Base-by-base conservation (phyloP, 148 eudicot species). In the Pouteria glomerata region DNA sequence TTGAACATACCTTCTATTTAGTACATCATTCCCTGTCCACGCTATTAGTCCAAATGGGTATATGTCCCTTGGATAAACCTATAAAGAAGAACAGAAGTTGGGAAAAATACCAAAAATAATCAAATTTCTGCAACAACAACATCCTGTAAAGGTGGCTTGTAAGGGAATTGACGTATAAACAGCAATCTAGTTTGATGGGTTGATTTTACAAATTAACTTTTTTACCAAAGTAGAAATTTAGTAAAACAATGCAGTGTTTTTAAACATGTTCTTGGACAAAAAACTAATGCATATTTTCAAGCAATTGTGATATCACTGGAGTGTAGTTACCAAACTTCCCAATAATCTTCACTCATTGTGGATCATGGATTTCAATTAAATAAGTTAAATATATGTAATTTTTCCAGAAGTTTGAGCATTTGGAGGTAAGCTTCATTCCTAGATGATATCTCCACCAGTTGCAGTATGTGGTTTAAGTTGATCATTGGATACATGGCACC, bases 11-110 rank as follows among this genome's bases (percentile, higher is more conserved):
- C 97, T 91, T 73, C 99, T 80, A 69, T 95, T 95, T 34, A 95
- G 67, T 2, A 92, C 93, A 77, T 95, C 99, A 78, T 95, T 95
- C 75, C 99, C 99, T 8, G 99, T 95, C 99, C 98, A 95, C 16
- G 84, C 86, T 76, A 95, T 84, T 71, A 95, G 86, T 45, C 99
- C 99, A 66, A 91, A 95, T 60, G 94, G 88, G 74, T 95, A 75
- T 76, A 91, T 95, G 70, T 82, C 84, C 78, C 88, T 86, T 6
- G 99, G 97, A 75, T 84, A 95, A 70, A 95, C 99, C 99, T 95
- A 74, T 8, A 62, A 63, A 59, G 48, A 31, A 56, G 3, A 37
- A 30, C 1, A 66, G 58, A 44, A 76, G 35, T 68, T 10, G 14
- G 30, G 50, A 29, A 24, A 21, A 31, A 57, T 1, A 69, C 19